Evolutionary conservation across 768 basidiomycete species (phyloP), one percentile per base, ranked within the genome.

Genomic region (Phlebiopsis flavidoalba): DNA sequence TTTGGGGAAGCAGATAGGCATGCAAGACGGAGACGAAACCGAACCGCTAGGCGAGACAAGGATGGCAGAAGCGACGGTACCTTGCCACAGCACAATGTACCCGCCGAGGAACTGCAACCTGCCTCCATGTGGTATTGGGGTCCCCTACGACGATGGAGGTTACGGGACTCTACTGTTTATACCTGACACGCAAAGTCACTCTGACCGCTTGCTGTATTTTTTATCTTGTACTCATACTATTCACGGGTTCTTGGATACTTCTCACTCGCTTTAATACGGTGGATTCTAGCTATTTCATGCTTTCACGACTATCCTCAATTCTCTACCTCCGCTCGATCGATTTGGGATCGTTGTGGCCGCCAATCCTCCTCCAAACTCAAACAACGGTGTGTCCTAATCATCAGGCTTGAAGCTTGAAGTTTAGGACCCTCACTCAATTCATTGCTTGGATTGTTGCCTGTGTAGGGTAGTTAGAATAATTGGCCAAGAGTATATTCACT

Each of bases 111-210:
- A 50, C 1, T 57, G 66, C 1, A 60, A 66, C 66, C 69, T 12
- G 69, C 69, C 35, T 88, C 88, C 6, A 63, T 89, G 61, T 91
- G 85, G 85, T 90, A 89, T 86, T 91, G 89, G 89, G 88, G 88
- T 0, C 89, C 91, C 2, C 71, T 93, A 21, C 76, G 81, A 50
- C 78, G 80, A 31, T 93, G 89, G 91, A 77, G 91, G 50, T 71
- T 93, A 65, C 82, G 86, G 64, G 91, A 93, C 67, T 83, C 88
- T 63, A 92, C 91, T 8, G 77, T 79, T 53, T 93, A 93, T 71
- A 72, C 67, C 36, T 75, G 66, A 64, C 57, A 31, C 22, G 46
- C 40, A 43, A 43, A 43, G 19, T 21, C 22, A n/a, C 43, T 15
- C 35, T 17, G 15, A 12, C 26, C 15, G 3, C 5, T 22, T 46